Evolutionary conservation across 805 yeast species (phyloP), one percentile per base, ranked within the genome.

Genomic region (Ogataea pilisensis): DNA sequence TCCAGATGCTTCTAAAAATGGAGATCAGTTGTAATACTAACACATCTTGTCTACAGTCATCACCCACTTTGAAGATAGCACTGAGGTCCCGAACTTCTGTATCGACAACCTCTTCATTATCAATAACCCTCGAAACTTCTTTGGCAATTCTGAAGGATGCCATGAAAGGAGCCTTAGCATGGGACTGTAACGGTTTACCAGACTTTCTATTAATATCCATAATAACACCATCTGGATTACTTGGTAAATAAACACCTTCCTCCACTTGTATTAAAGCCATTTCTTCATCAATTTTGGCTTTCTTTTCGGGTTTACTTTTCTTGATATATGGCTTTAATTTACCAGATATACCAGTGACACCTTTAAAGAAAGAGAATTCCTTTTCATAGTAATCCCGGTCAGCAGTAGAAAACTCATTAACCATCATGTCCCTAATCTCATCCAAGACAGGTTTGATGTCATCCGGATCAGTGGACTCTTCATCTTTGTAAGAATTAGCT

Each of bases 21-120:
- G 96, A 84, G 43, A 95, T 84, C 57, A 93, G 70, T 60, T 93
- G 99, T 43, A 93, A 69, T 0, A 96, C 97, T 50, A 93, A 73
- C 37, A 93, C 91, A 65, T 93, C 99, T 64, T 93, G 99, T 52
- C 99, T 77, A 69, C 98, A 91, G 65, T 93, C 99, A 66, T 93
- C 99, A 45, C 99, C 99, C 41, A 93, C 99, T 64, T 93, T 93
- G 76, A 93, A 93, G 61, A 93, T 95, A 12, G 99, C 99, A 57
- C 95, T 81, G 58, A 89, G 89, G 5, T 74, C 71, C 5, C 57
- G 49, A n/a, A 48, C 50, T 22, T 56, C 57, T 17, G 46, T 45
- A 14, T 61, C 55, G 1, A 69, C 70, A n/a, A 47, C 39, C 34
- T 42, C 43, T 5, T 55, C 58, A 5, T 51, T 58, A 8, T 69